Percentiles rank a stretch among this genome's conserved stretches.
phyloP scores from a whole-genome alignment of 805 yeast species.

The Candida insectalens region DNA sequence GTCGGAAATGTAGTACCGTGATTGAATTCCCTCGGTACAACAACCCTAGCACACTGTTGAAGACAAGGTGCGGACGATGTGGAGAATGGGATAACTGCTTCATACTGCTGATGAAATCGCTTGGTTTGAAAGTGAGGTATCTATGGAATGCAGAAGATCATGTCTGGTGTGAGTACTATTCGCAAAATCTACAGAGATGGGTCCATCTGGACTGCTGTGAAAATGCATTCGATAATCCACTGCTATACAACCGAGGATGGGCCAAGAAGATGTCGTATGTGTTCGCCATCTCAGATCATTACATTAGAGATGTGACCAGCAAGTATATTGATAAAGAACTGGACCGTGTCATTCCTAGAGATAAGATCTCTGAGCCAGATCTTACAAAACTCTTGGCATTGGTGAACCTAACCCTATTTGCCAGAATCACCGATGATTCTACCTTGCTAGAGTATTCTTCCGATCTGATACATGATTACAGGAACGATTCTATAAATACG shows the following conservation, averaged over 20 bases:
- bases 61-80: slow-evolving; percentile 69
- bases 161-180: slow-evolving; percentile 91
- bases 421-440: slow-evolving; percentile 16
- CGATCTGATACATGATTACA: slow-evolving; percentile 25
- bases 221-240: slow-evolving; percentile 73
- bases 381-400: slow-evolving; percentile 25
- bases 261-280: slow-evolving; percentile 89
- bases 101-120: slow-evolving; percentile 54
- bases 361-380: slow-evolving; percentile 30
- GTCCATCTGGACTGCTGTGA: slow-evolving; percentile 87
- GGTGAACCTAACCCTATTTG: slow-evolving; percentile 28
- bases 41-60: slow-evolving; percentile 50
- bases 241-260: slow-evolving; percentile 76
- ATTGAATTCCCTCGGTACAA: slow-evolving; percentile 73
- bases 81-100: slow-evolving; percentile 95
- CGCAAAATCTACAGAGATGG: slow-evolving; percentile 56
- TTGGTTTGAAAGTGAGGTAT: slow-evolving; percentile 59
- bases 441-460: slow-evolving; percentile 30
- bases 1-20: slow-evolving; percentile 36
- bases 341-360: slow-evolving; percentile 37
- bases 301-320: slow-evolving; percentile 58
- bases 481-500: neutral
- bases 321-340: slow-evolving; percentile 43
- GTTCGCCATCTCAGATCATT: slow-evolving; percentile 55
- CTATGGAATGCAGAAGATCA: slow-evolving; percentile 91